A percentile compares a stretch with the other conserved stretches of the same genome.
These are phyloP conservation scores for Cryptococcus sp. DNA, from an alignment of 1,284 basidiomycete genomes.

Conservation along the genomic window DNA sequence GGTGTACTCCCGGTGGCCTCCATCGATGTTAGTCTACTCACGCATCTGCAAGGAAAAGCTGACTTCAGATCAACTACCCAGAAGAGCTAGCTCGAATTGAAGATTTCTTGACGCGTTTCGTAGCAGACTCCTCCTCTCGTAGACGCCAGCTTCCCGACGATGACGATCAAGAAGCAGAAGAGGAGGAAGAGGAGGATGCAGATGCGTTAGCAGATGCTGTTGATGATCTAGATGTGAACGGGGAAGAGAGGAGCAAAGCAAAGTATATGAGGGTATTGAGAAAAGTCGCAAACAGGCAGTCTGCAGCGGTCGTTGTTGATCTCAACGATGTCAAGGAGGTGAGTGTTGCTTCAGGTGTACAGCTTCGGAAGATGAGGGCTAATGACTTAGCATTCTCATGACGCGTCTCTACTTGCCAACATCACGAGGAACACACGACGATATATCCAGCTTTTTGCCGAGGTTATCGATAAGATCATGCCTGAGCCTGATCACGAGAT, in stretches of 20 bases:
- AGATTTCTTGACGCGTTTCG: slow-evolving; percentile 41
- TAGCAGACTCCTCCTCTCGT: slow-evolving; percentile 19
- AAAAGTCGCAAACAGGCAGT: slow-evolving; percentile 77
- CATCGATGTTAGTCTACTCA: slow-evolving; percentile 31
- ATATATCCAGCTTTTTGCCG: slow-evolving; percentile 84
- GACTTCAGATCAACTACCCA: slow-evolving; percentile 39
- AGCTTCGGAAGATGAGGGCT: slow-evolving; percentile 41
- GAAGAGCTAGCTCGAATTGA: slow-evolving; percentile 43
- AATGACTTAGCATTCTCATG: slow-evolving; percentile 50
- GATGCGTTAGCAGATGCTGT: slow-evolving; percentile 74
- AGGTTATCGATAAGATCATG: slow-evolving; percentile 83
- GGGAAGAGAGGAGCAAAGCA: slow-evolving; percentile 47
- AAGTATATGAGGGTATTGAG: slow-evolving; percentile 92
- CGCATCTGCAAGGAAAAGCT: not conserved
- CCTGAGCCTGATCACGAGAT: slow-evolving; percentile 84
- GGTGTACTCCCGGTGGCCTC: slow-evolving; percentile 46
- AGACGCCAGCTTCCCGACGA: slow-evolving; percentile 19
- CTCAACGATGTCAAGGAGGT: slow-evolving; percentile 46
- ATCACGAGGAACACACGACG: slow-evolving; percentile 83
- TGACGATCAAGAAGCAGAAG: slow-evolving; percentile 51
- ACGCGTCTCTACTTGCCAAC: slow-evolving; percentile 64
- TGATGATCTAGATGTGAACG: slow-evolving; percentile 51
- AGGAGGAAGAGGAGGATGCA: slow-evolving; percentile 61
- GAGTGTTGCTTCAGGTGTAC: slow-evolving; percentile 10
- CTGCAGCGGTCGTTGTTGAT: slow-evolving; percentile 45